phyloP scores from a whole-genome alignment of 2,329 filamentous ascomycete species.

The Aureobasidium uvarum region DNA sequence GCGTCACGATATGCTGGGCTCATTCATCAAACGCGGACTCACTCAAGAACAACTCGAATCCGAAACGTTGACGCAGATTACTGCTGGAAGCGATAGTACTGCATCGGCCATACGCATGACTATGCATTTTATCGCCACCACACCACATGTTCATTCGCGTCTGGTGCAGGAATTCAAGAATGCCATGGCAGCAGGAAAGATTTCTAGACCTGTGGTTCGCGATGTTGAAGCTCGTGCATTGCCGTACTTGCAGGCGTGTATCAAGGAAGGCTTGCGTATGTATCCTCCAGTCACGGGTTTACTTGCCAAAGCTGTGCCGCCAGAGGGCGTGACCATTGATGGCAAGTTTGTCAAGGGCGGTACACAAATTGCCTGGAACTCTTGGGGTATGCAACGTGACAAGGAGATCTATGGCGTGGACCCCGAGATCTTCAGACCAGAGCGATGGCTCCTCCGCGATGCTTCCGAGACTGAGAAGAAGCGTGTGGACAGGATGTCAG shows the following conservation, averaged over 20 bases:
- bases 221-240: conserved; percentile 47
- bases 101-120: conserved; percentile 56
- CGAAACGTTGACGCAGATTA: conserved; percentile 49
- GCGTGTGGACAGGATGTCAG: conserved; percentile 38
- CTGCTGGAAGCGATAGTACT: conserved; percentile 59
- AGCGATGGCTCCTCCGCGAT: conserved; percentile 40
- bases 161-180: conserved; percentile 50
- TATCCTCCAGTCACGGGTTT: conserved; percentile 46
- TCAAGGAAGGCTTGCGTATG: conserved; percentile 50
- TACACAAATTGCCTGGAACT: conserved; percentile 43
- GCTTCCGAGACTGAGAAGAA: conserved; percentile 34
- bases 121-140: conserved; percentile 54
- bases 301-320: conserved; percentile 40
- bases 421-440: conserved; percentile 41
- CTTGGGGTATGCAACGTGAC: conserved; percentile 41
- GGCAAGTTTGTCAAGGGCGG: conserved; percentile 41
- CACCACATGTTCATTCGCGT: conserved; percentile 47
- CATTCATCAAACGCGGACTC: conserved; percentile 51
- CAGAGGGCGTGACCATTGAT: conserved; percentile 38
- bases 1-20: conserved; percentile 54
- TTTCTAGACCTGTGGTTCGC: conserved; percentile 50
- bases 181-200: conserved; percentile 41
- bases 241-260: conserved; percentile 49
- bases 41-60: conserved; percentile 44
- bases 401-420: conserved; percentile 42